Base-by-base conservation (phyloP, 176 grass and related monocot genomes). In the Paspalum vaginatum region DNA sequence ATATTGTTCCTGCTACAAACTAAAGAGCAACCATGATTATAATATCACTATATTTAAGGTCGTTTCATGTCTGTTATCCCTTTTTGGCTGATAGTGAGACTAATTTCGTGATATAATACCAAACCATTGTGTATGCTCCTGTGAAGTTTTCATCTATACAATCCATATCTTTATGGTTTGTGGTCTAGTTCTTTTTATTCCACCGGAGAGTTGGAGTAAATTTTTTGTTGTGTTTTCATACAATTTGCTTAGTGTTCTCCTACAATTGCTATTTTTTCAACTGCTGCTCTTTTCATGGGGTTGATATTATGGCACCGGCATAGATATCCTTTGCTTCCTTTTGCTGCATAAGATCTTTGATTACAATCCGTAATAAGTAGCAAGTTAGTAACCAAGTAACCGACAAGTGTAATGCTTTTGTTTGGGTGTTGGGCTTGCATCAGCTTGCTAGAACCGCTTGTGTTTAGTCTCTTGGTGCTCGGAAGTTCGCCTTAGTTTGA, bases 401-500 rank as follows among this genome's bases (percentile, higher is more conserved):
- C 42, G 9, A 66, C 7, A 74, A 38, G 67, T 79, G 32, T 18
- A 46, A 58, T 68, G 17, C 17, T 84, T 40, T 51, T 67, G 27
- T 81, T 81, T 68, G 62, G 47, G 18, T 38, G 9, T 67, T 65
- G 20, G 41, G 7, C 27, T 73, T 82, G 43, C 13, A 49, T 6
- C 38, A 58, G 12, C 48, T 80, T 72, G 44, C 14, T 61, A 42
- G 47, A 62, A 55, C 6, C 56, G 24, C 11, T 21, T 43, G 7
- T 47, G 14, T 74, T 26, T 11, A 26, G 26, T 32, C 24, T 60
- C 10, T 59, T 47, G 22, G 5, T 66, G 26, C 69, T 86, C 20
- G 20, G 15, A 21, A 50, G 50, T 84, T 79, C 21, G 68, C 37
- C n/a, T 60, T 68, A 68, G 44, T 41, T 13, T 32, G 58, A 78